phyloP scores from a whole-genome alignment of 768 basidiomycete species.

The Suillus clintonianus region DNA sequence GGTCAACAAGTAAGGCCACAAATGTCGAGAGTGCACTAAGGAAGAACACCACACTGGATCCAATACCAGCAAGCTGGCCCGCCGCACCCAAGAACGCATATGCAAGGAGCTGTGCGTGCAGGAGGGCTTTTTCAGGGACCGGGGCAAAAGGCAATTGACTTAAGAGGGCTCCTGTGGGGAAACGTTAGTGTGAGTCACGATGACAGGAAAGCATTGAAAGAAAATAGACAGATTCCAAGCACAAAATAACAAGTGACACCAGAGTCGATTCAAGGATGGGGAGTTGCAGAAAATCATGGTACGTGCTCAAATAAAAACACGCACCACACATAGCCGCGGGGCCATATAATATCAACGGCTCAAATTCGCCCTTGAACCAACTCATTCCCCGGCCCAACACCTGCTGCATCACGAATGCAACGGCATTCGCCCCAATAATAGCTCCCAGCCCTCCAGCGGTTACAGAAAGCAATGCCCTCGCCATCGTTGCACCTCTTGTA shows the following conservation, averaged over 20 bases:
- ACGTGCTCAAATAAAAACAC: slow-evolving; percentile 18
- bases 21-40: slow-evolving; percentile 61
- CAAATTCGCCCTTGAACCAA: slow-evolving; percentile 80
- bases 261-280: background rate
- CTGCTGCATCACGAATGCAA: slow-evolving; percentile 67
- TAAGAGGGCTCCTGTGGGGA: slow-evolving; percentile 54
- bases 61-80: slow-evolving; percentile 68
- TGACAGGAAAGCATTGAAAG: background rate
- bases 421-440: slow-evolving; percentile 62
- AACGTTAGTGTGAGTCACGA: background rate
- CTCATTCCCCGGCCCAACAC: slow-evolving; percentile 73
- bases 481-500: slow-evolving; percentile 25
- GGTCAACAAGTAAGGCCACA: slow-evolving; percentile 55
- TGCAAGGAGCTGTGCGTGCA: slow-evolving; percentile 62
- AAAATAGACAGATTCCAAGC: background rate
- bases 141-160: slow-evolving; percentile 58
- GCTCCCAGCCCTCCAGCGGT: slow-evolving; percentile 55
- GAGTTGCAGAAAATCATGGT: no score
- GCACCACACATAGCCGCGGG: slow-evolving; percentile 73
- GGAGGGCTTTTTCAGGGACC: slow-evolving; percentile 28
- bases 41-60: slow-evolving; percentile 78
- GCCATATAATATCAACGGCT: slow-evolving; percentile 67
- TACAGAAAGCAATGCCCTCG: slow-evolving; percentile 50
- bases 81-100: slow-evolving; percentile 55
- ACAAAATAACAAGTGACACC: background rate